A percentile compares a stretch with the other conserved stretches of the same genome.
These are phyloP conservation scores for Aeminium ludgeri DNA, from an alignment of 495 filamentous ascomycete genomes.

Conservation along the genomic window DNA sequence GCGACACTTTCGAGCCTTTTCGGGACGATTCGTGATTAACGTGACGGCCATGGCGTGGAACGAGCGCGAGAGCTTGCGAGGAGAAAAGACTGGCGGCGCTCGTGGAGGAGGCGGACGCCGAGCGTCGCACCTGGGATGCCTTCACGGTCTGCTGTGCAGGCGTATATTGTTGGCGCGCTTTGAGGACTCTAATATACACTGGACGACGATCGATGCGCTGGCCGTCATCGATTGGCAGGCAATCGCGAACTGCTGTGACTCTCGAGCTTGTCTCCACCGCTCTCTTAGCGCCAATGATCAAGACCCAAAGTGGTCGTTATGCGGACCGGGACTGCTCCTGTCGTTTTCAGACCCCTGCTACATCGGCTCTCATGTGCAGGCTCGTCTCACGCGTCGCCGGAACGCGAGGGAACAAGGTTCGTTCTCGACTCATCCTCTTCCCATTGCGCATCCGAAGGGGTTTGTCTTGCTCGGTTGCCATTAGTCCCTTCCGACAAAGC, in stretches of 20 bases:
- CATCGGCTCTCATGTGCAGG: background rate
- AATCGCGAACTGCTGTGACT: background rate
- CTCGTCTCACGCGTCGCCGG: background rate
- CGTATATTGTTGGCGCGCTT: background rate
- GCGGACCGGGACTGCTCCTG: too few species aligned
- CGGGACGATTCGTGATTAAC: background rate
- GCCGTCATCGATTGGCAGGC: background rate
- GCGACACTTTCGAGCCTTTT: background rate
- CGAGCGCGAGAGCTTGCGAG: background rate
- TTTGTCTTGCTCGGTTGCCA: background rate
- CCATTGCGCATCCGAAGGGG: background rate
- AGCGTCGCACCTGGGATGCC: background rate
- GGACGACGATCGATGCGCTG: background rate
- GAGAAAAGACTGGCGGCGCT: background rate
- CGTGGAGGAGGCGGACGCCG: background rate
- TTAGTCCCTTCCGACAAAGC: background rate
- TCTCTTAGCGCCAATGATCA: background rate
- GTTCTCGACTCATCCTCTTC: background rate
- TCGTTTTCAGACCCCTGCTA: too few species aligned
- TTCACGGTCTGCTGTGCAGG: background rate
- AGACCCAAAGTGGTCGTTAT: background rate
- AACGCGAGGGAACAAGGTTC: background rate
- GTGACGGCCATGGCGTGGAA: background rate
- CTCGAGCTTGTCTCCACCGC: background rate
- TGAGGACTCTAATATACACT: background rate